Percentiles rank a stretch among this genome's conserved stretches.
These are phyloP conservation scores for Lentinula guzmanii DNA, from an alignment of 768 basidiomycete genomes.

Conservation along the genomic window DNA sequence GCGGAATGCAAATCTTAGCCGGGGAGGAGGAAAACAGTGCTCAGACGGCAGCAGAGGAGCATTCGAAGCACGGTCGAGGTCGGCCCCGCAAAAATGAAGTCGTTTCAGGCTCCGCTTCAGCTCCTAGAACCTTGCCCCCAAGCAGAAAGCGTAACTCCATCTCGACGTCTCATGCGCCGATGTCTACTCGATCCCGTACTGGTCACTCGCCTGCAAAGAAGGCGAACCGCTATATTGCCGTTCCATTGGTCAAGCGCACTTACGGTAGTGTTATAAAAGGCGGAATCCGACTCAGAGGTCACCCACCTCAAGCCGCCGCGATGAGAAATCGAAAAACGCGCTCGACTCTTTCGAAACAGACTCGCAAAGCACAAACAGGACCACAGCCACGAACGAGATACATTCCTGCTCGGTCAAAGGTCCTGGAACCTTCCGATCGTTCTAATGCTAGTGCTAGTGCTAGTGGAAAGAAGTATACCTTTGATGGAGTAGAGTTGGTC, in stretches of 20 bases:
- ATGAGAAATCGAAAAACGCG: not conserved
- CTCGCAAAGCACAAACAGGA: not conserved
- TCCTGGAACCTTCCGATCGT: not conserved
- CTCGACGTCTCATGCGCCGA: not conserved
- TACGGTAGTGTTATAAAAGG: not conserved
- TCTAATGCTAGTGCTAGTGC: not conserved
- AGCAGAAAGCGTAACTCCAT: not conserved
- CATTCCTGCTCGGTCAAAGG: not conserved
- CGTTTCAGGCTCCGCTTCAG: not conserved
- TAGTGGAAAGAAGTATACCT: not conserved
- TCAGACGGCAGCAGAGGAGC: not conserved
- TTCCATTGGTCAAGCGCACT: not conserved
- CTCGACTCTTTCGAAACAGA: not conserved
- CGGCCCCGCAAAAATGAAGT: not conserved
- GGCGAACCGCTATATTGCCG: not conserved
- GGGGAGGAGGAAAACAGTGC: not conserved
- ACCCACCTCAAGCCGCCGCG: no score
- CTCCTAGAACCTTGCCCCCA: not conserved
- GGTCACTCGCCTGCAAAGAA: not conserved
- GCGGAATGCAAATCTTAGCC: not conserved
- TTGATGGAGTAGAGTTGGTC: not conserved
- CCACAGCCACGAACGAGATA: not conserved
- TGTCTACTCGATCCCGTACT: slow-evolving; percentile 4
- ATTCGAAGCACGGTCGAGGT: not conserved
- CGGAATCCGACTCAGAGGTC: not conserved